Conservation (phyloP, 495 filamentous ascomycete species). For the Durotheca rogersii region DNA sequence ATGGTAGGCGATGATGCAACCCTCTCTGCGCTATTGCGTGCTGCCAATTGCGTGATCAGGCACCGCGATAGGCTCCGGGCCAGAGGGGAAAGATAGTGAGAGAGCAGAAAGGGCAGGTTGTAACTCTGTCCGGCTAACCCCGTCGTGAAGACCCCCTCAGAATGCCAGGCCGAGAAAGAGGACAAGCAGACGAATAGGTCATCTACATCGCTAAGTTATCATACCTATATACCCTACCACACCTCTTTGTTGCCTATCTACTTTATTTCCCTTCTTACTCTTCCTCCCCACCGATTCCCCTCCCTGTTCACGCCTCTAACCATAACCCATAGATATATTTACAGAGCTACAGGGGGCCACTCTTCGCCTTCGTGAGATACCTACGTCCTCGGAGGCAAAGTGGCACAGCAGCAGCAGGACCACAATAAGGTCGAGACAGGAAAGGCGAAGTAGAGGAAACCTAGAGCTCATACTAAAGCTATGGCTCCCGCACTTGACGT, state of each 20-base stretch:
- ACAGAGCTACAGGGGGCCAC: no score
- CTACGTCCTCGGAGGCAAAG: no score
- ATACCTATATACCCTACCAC: no score
- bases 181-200: no score
- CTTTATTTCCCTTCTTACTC: constrained; percentile 14
- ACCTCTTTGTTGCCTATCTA: no score
- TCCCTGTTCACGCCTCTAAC: no score
- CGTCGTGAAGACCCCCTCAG: constrained; percentile 9
- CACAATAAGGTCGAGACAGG: constrained; percentile 12
- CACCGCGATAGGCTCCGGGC: constrained; percentile 24
- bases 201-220: no score
- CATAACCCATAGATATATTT: no score
- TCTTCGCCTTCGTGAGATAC: no score
- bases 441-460: no score
- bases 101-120: constrained; percentile 26
- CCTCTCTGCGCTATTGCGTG: constrained; percentile 22
- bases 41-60: constrained; percentile 24
- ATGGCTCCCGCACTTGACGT: constrained; percentile 36
- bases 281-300: constrained; percentile 1
- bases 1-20: constrained; percentile 30
- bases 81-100: constrained; percentile 24
- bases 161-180: constrained; percentile 4
- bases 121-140: constrained; percentile 11
- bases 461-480: constrained; percentile 14
- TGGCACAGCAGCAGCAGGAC: no score